Evolutionary conservation across 768 basidiomycete species (phyloP).

Genomic region (Suillus variegatus): DNA sequence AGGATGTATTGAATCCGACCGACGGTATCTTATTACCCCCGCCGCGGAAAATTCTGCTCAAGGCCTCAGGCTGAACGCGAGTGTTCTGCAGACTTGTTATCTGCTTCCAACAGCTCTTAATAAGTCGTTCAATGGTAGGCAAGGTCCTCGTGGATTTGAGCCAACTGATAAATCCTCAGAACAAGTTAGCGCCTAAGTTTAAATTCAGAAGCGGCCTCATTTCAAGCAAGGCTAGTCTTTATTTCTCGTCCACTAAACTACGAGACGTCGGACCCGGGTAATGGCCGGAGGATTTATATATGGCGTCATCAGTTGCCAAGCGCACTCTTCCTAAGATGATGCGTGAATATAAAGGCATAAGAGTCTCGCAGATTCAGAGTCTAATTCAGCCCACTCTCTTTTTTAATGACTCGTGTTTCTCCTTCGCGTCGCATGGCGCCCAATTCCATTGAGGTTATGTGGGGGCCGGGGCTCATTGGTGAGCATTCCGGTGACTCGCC

Average conservation of each 20-base stretch:
- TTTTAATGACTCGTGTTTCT: background rate
- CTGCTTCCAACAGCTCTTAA: background rate
- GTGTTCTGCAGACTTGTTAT: background rate
- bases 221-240: background rate
- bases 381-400: background rate
- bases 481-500: background rate
- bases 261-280: background rate
- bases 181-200: too few relatives aligned
- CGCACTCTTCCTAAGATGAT: background rate
- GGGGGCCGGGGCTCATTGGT: conserved; percentile 22
- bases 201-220: background rate
- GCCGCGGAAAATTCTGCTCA: background rate
- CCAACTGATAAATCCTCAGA: too few relatives aligned
- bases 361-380: background rate
- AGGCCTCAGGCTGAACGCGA: too few relatives aligned
- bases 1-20: background rate
- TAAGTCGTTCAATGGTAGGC: too few relatives aligned
- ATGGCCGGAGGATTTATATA: background rate
- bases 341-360: background rate
- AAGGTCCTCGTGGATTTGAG: background rate
- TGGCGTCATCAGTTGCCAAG: background rate
- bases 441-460: background rate
- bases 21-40: background rate
- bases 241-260: too few relatives aligned
- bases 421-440: conserved; percentile 13